These are phyloP conservation scores for Lichenothelia convexa DNA, from an alignment of 495 filamentous ascomycete species.

Conservation along the genomic window DNA sequence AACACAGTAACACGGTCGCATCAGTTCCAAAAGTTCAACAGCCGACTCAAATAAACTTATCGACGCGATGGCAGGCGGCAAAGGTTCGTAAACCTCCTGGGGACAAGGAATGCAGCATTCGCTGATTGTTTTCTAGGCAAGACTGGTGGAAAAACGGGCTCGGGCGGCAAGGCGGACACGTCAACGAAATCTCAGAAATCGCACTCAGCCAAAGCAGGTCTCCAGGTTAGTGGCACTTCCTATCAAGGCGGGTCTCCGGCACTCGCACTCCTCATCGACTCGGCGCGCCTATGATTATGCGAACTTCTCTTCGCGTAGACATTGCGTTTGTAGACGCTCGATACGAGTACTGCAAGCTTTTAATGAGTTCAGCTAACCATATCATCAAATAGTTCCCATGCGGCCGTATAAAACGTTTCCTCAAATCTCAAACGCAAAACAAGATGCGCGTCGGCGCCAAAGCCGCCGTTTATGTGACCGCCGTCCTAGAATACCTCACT, in stretches of 20 bases:
- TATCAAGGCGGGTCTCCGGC: background rate
- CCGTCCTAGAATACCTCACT: slow-evolving; percentile 93
- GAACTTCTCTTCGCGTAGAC: background rate
- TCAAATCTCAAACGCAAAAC: slow-evolving; percentile 98
- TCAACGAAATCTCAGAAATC: slow-evolving; percentile 85
- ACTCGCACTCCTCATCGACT: background rate
- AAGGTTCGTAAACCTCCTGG: background rate
- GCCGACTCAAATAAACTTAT: too few relatives aligned
- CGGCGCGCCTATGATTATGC: background rate
- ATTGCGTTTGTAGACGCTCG: background rate
- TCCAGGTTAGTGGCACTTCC: slow-evolving; percentile 98
- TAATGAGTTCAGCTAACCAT: background rate
- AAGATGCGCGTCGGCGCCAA: slow-evolving; percentile 99
- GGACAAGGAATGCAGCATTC: background rate
- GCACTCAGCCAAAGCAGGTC: slow-evolving; percentile 92
- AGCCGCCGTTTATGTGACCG: slow-evolving; percentile 95
- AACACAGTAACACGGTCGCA: too few relatives aligned
- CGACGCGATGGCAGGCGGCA: background rate
- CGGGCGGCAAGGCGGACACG: slow-evolving; percentile 40
- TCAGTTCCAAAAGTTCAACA: too few relatives aligned
- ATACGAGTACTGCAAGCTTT: background rate
- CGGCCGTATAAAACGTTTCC: slow-evolving; percentile 98
- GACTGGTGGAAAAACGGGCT: slow-evolving; percentile 73
- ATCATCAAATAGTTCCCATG: slow-evolving; percentile 63
- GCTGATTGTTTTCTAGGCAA: slow-evolving; percentile 35